These are phyloP conservation scores for Hypoxylon rubiginosum DNA, from an alignment of 2,329 filamentous ascomycete species.

Conservation along the genomic window DNA sequence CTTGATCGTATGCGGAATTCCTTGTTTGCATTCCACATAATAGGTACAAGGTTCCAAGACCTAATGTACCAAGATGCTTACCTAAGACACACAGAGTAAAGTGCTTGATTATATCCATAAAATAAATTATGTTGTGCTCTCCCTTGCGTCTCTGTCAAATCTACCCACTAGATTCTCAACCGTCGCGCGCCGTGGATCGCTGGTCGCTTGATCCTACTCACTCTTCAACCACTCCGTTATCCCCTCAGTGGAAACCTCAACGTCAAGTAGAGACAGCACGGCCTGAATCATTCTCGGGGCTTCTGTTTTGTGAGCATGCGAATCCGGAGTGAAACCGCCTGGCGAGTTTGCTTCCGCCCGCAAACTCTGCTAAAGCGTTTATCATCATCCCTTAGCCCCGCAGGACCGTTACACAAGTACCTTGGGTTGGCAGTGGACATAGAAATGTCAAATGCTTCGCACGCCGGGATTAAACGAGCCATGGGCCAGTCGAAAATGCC, in stretches of 20 bases:
- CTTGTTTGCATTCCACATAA: no score
- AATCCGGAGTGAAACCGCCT: slow-evolving; percentile 28
- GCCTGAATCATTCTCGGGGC: slow-evolving; percentile 13
- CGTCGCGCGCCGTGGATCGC: slow-evolving; percentile 11
- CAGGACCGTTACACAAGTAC: background rate
- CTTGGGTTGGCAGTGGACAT: background rate
- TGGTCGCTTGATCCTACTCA: slow-evolving; percentile 8
- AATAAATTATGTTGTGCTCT: no score
- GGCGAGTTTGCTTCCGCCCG: slow-evolving; percentile 14
- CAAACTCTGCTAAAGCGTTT: slow-evolving; percentile 9
- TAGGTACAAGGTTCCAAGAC: no score
- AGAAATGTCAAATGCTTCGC: slow-evolving; percentile 1
- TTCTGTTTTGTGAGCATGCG: slow-evolving; percentile 7
- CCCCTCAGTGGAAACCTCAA: background rate
- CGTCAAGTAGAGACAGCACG: slow-evolving; percentile 25
- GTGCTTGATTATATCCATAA: no score
- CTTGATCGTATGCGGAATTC: no score
- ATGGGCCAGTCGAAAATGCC: slow-evolving; percentile 58
- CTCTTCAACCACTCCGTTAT: background rate
- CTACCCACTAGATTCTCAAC: slow-evolving; percentile 16
- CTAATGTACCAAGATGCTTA: no score
- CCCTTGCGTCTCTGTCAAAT: background rate
- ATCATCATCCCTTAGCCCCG: background rate
- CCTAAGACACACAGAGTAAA: no score
- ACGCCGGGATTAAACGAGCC: slow-evolving; percentile 45